Conservation (phyloP, 495 filamentous ascomycete genomes). For the Tuber brumale region DNA sequence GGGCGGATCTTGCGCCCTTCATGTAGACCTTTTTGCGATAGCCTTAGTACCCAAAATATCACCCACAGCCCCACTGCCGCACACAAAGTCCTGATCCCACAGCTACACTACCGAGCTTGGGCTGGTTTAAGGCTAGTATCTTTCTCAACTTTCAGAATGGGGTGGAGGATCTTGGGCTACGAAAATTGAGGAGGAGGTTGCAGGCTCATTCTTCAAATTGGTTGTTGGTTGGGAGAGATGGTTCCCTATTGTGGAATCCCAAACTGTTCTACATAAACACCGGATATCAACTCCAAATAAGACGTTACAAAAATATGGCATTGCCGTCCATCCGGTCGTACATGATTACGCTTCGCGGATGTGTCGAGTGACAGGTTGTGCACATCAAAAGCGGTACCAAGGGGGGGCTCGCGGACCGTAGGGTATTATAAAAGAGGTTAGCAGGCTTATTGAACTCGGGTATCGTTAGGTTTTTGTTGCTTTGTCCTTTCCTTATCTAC, state of each 20-base stretch:
- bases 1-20: not conserved
- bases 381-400: not conserved
- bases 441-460: not conserved
- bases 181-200: not conserved
- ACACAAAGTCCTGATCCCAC: not conserved
- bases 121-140: not conserved
- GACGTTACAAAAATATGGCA: not conserved
- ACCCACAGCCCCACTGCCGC: not conserved
- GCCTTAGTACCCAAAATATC: not conserved
- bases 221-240: not conserved
- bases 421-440: not conserved
- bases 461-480: not conserved
- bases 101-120: not conserved
- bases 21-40: not conserved
- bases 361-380: not conserved
- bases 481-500: no score
- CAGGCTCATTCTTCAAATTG: not conserved
- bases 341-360: not conserved
- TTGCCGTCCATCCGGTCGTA: not conserved
- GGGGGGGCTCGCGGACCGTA: not conserved
- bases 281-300: not conserved
- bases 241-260: not conserved
- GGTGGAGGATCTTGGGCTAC: not conserved
- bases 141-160: not conserved
- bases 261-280: not conserved